Evolutionary conservation across 208 protist species (phyloP), one percentile per base, ranked within the genome.

Genomic region (Crithidia brevicula): DNA sequence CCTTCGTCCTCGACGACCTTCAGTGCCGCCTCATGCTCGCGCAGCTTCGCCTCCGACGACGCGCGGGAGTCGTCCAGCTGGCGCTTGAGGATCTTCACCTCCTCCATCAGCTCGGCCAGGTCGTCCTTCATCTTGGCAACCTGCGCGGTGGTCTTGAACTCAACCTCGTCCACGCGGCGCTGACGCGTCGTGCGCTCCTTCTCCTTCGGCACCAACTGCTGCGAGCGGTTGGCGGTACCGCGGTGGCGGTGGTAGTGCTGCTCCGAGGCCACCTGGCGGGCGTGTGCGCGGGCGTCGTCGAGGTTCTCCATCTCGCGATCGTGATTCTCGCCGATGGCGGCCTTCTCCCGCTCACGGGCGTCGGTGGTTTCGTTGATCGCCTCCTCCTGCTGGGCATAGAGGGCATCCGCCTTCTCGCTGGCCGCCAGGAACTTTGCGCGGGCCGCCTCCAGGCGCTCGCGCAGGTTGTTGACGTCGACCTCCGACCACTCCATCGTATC

Each of bases 361-460:
- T 92, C 86, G 25, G 89, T 91, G 51, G 86, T 85, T 46, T 77
- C 61, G 76, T 92, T 91, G 58, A 92, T 84, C 46, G 79, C 56
- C 61, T 72, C 83, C 71, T 91, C 82, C 77, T 83, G 84, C 36
- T 82, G 31, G 4, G 49, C 49, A 57, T 88, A 84, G 25, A 93
- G 63, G 23, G 47, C 52, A n/a, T 77, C 77, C 5, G 73, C 85
- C 53, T 64, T 78, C 51, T 65, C 72, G 49, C 61, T 71, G 27
- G 79, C 62, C 27, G 33, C 58, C 15, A 49, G 45, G 25, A 85
- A 76, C 68, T 73, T 76, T 25, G 74, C 66, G 23, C 34, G 56
- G 15, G 77, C 82, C 1, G 67, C 79, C 15, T 72, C 56, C 13
- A 92, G 53, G 27, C 86, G 86, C 54, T 74, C 28, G 30, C 31